Evolutionary conservation across 2,329 filamentous ascomycete species (phyloP).

Genomic region (Colletotrichum paranaense): DNA sequence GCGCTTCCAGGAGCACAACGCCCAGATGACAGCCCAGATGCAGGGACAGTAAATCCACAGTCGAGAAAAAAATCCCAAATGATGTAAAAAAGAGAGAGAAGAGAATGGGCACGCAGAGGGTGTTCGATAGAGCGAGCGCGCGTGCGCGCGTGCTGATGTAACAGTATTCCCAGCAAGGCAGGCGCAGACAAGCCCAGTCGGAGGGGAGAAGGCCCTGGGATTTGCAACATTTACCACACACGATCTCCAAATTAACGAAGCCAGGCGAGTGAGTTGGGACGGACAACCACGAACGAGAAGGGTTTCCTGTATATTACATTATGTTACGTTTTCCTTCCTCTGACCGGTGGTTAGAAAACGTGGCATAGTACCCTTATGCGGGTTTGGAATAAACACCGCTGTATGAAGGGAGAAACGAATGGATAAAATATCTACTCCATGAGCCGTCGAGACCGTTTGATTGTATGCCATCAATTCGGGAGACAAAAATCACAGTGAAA

Average conservation of each 20-base stretch:
- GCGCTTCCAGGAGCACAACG: constrained; percentile 82
- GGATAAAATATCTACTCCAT: constrained; percentile 21
- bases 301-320: constrained; percentile 32
- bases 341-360: constrained; percentile 25
- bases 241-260: constrained; percentile 1
- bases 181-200: not conserved
- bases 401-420: not conserved
- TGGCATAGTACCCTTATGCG: constrained; percentile 14
- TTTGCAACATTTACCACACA: not conserved
- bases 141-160: constrained; percentile 22
- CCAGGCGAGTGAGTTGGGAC: not conserved
- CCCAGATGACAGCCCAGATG: constrained; percentile 68
- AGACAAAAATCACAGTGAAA: not conserved
- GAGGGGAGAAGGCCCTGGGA: not conserved
- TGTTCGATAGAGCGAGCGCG: not conserved
- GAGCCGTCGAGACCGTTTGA: not conserved
- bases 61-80: not conserved
- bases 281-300: constrained; percentile 1
- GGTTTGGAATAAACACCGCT: constrained; percentile 12
- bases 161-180: constrained; percentile 30
- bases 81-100: constrained; percentile 4
- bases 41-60: constrained; percentile 52
- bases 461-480: not conserved
- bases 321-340: constrained; percentile 14
- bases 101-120: not conserved